phyloP scores from a whole-genome alignment of 768 basidiomycete genomes.

The Boletellus ananiceps region DNA sequence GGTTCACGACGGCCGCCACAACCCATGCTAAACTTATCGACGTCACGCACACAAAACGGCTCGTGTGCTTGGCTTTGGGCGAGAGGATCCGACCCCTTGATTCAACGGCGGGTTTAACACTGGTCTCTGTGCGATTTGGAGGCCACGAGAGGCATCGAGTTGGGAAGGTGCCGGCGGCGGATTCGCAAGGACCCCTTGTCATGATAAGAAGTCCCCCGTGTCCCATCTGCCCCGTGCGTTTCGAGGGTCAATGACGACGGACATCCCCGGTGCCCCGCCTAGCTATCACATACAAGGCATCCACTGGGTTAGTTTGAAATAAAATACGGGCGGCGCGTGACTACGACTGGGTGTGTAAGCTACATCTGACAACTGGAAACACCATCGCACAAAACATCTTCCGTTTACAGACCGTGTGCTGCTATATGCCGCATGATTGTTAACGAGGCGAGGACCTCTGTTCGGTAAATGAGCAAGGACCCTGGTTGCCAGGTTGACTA shows the following conservation, averaged over 20 bases:
- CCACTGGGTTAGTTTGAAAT: slow-evolving; percentile 3
- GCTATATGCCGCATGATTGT: slow-evolving; percentile 63
- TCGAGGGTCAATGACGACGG: background rate
- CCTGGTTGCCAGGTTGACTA: slow-evolving; percentile 5
- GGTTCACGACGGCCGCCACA: no score
- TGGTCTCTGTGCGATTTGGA: no score
- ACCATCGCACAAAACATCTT: background rate
- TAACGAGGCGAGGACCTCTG: slow-evolving; percentile 58
- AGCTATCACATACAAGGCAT: background rate
- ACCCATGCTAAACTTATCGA: background rate
- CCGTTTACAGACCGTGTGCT: slow-evolving; percentile 37
- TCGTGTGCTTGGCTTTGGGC: background rate
- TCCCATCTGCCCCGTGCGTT: background rate
- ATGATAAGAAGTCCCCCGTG: background rate
- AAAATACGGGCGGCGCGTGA: slow-evolving; percentile 13
- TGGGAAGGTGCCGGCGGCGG: background rate
- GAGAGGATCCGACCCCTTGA: background rate
- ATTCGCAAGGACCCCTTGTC: background rate
- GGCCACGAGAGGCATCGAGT: background rate
- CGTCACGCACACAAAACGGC: background rate
- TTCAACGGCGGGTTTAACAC: slow-evolving; percentile 3
- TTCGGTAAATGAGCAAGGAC: slow-evolving; percentile 10
- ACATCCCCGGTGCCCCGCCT: background rate
- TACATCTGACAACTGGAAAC: slow-evolving; percentile 9
- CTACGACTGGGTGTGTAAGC: slow-evolving; percentile 5